Evolutionary conservation across 305 asterid genomes (phyloP).

Genomic region (Solanum hybrid): DNA sequence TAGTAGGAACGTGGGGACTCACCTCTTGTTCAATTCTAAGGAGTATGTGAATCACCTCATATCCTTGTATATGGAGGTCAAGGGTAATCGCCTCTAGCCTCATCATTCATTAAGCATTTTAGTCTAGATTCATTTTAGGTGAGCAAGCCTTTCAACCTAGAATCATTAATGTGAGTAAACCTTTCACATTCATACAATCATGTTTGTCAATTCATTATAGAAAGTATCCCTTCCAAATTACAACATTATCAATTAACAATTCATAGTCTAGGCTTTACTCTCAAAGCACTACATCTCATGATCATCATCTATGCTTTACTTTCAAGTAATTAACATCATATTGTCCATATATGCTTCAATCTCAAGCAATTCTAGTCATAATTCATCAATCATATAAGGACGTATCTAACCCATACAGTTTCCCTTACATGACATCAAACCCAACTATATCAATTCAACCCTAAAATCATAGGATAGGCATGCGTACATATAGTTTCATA

Average conservation of each 20-base stretch:
- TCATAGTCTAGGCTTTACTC: background rate
- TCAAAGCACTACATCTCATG: background rate
- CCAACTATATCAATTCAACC: background rate
- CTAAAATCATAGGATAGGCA: background rate
- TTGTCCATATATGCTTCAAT: background rate
- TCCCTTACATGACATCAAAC: background rate
- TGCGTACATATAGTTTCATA: background rate
- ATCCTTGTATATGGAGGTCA: background rate
- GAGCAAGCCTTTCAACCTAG: background rate
- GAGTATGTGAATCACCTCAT: background rate
- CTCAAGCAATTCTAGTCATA: background rate
- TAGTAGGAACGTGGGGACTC: background rate
- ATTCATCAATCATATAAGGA: background rate
- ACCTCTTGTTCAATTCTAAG: background rate
- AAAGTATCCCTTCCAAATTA: background rate
- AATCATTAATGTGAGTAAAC: background rate
- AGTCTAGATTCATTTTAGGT: background rate
- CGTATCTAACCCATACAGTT: background rate
- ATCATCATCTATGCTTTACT: background rate
- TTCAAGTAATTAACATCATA: background rate
- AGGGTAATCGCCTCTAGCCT: background rate
- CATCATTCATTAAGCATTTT: background rate
- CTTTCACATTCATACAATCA: background rate
- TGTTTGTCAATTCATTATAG: background rate
- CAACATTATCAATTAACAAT: background rate